Evolutionary conservation across 2,329 filamentous ascomycete genomes (phyloP), one percentile per base, ranked within the genome.

Genomic region (Fusarium acutatum): DNA sequence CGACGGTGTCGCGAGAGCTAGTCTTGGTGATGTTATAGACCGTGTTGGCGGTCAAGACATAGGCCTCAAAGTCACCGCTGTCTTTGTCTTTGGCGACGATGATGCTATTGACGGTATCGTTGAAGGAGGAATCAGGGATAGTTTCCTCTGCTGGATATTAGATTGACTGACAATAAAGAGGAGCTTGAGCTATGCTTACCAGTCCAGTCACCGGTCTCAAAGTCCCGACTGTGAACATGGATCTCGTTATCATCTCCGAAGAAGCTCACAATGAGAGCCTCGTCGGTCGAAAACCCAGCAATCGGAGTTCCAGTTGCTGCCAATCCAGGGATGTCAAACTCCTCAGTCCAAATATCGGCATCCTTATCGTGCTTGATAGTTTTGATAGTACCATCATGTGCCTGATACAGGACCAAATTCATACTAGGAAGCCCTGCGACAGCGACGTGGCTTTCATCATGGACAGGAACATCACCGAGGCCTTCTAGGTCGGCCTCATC

Each of bases 161-260:
- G 46, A 34, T 7, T 28, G n/a, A 2, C 3, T 12, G 10, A 3
- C 0, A 9, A 3, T 22, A 0, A 15, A 1, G 26, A 1, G 8
- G 6, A 8, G 2, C 3, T 40, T 6, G 1, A 40, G 5, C 7
- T 9, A 17, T 17, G 3, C 46, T 54, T 34, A 41, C 46, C 46
- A 20, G 28, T 34, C 58, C 58, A 60, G 10, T 60, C 7, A 0
- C 46, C 35, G 10, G 2, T 11, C 20, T 34, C 58, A 53, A 20
- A 60, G 26, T 60, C 6, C 0, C 46, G 58, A 7, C 11, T 12
- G 15, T 60, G 58, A 4, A 9, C 46, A 20, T 60, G 58, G 8
- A 60, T 53, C 46, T 38, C 14, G 6, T 12, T 9, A 1, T 60
- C 58, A 1, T 53, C 22, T 1, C 26, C 46, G 11, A 54, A 20